A percentile compares a stretch with the other conserved stretches of the same genome.
These are phyloP conservation scores for Hippophae gyantsensis DNA, from an alignment of 306 rosid genomes.

Conservation along the genomic window DNA sequence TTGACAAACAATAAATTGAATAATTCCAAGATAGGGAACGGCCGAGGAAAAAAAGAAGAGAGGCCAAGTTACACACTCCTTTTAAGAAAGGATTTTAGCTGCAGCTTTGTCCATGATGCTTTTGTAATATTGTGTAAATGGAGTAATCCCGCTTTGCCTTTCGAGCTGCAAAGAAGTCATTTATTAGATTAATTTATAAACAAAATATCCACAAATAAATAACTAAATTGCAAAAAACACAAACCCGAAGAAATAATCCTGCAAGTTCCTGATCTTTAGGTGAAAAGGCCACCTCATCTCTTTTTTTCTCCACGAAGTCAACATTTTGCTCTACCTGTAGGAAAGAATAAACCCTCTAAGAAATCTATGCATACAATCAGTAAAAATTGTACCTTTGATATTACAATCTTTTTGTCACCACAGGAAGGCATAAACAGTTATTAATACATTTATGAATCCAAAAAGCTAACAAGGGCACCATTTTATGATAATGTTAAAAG, in stretches of 20 bases:
- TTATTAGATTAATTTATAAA: neutral
- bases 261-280: conserved; percentile 71
- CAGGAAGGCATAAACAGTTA: neutral
- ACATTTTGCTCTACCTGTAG: conserved; percentile 75
- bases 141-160: conserved; percentile 37
- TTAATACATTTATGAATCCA: too few species aligned
- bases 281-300: conserved; percentile 74
- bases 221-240: neutral
- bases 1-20: too few species aligned
- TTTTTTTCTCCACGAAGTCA: conserved; percentile 60
- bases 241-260: conserved; percentile 81
- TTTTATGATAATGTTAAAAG: too few species aligned
- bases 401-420: neutral
- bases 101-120: conserved; percentile 68
- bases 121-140: conserved; percentile 68
- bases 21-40: too few species aligned
- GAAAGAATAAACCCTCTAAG: conserved; percentile 2
- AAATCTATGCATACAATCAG: neutral
- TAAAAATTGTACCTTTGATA: neutral
- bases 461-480: too few species aligned
- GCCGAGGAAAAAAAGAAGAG: neutral
- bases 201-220: neutral
- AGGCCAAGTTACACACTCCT: neutral
- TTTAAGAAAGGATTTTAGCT: conserved; percentile 30
- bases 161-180: conserved; percentile 47